Conservation (phyloP, 2,329 filamentous ascomycete species). For the Rutstroemia sp. region DNA sequence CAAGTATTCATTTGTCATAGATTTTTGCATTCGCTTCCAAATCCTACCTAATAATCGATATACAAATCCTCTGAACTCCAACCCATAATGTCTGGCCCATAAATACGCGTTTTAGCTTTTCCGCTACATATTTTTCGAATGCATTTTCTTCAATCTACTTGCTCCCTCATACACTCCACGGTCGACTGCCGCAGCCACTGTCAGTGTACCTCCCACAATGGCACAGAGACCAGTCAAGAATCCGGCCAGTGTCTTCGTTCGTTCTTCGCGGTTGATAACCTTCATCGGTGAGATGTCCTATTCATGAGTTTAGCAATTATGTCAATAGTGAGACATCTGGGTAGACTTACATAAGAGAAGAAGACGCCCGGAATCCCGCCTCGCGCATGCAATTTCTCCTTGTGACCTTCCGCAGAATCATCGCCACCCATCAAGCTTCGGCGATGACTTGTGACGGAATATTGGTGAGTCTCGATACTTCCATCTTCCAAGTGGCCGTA, state of each 20-base stretch:
- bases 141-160: constrained; percentile 80
- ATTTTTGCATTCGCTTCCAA: neutral
- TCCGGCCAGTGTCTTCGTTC: constrained; percentile 80
- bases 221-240: constrained; percentile 94
- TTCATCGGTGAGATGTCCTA: constrained; percentile 99
- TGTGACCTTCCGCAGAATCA: constrained; percentile 80
- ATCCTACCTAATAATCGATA: constrained; percentile 7
- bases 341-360: constrained; percentile 80
- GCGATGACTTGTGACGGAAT: constrained; percentile 95
- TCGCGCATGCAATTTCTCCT: constrained; percentile 80
- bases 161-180: constrained; percentile 85
- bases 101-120: no score
- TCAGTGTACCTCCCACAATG: constrained; percentile 88
- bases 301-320: neutral
- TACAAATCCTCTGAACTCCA: constrained; percentile 9
- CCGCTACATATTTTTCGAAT: constrained; percentile 48
- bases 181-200: constrained; percentile 89
- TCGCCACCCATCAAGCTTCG: constrained; percentile 77
- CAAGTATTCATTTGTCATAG: neutral
- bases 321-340: neutral
- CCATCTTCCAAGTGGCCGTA: constrained; percentile 62
- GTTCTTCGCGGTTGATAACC: constrained; percentile 91
- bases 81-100: neutral
- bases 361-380: constrained; percentile 96
- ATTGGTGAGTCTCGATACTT: constrained; percentile 95